A percentile compares a stretch with the other conserved stretches of the same genome.
Conservation (phyloP, 2,329 filamentous ascomycete species). For the Botrytis tulipae region DNA sequence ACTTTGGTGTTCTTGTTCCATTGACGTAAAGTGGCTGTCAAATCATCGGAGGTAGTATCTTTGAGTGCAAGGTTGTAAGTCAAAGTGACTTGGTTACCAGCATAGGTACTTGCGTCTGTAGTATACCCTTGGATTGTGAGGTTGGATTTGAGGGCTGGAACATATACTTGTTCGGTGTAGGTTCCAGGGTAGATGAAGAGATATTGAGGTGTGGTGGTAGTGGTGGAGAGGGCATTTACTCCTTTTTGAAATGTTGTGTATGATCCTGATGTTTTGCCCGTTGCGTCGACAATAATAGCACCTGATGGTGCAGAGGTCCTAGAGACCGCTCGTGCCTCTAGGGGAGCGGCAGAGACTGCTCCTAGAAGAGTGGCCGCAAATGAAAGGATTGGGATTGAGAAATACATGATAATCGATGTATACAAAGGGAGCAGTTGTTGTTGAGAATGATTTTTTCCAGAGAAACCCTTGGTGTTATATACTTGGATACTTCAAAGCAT, state of each 20-base stretch:
- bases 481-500: not conserved
- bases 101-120: constrained; percentile 45
- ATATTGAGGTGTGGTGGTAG: constrained; percentile 45
- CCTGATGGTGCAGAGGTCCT: constrained; percentile 46
- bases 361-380: constrained; percentile 3
- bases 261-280: constrained; percentile 37
- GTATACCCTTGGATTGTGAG: constrained; percentile 57
- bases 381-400: constrained; percentile 1
- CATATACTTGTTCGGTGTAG: constrained; percentile 57
- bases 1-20: constrained; percentile 50
- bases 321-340: constrained; percentile 4
- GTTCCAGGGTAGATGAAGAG: constrained; percentile 57
- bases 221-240: constrained; percentile 43
- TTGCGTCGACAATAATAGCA: constrained; percentile 46
- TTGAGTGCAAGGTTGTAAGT: constrained; percentile 43
- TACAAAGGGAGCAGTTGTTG: not conserved
- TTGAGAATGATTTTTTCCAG: not conserved
- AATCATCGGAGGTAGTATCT: constrained; percentile 45
- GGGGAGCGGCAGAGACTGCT: constrained; percentile 4
- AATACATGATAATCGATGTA: constrained; percentile 3
- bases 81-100: constrained; percentile 49
- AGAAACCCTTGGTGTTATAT: not conserved
- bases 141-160: constrained; percentile 46
- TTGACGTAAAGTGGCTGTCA: constrained; percentile 35
- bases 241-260: constrained; percentile 27